phyloP scores from a whole-genome alignment of 2,329 filamentous ascomycete species.

The Colletotrichum sp. region DNA sequence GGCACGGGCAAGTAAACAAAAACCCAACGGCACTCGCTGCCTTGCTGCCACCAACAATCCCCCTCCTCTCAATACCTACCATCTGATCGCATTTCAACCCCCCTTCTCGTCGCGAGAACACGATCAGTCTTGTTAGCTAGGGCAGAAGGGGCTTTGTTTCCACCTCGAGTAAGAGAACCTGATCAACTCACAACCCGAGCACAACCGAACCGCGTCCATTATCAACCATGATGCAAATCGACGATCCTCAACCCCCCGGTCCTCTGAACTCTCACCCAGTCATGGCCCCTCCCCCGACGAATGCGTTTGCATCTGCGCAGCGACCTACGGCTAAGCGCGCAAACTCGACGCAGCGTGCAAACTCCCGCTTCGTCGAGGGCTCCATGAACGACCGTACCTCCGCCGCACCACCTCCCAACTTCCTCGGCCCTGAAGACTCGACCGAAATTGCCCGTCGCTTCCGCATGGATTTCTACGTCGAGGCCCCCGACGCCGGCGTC shows the following conservation, averaged over 20 bases:
- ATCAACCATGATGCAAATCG: conserved; percentile 1
- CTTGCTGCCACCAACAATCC: not conserved
- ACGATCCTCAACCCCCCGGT: conserved; percentile 7
- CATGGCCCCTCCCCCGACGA: not conserved
- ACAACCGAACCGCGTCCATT: not conserved
- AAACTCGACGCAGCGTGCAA: conserved; percentile 18
- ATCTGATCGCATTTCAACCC: not conserved
- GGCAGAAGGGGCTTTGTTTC: not conserved
- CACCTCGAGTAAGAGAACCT: not conserved
- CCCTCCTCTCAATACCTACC: not conserved
- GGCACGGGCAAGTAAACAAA: conserved; percentile 15
- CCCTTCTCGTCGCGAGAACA: not conserved
- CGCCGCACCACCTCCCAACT: conserved; percentile 71
- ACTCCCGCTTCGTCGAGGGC: conserved; percentile 71
- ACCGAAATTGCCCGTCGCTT: conserved; percentile 29
- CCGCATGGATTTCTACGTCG: conserved; percentile 23
- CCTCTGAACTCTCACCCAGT: conserved; percentile 23
- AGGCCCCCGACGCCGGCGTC: conserved; percentile 22
- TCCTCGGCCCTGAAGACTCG: conserved; percentile 53
- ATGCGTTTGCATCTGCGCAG: not conserved
- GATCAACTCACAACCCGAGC: not conserved
- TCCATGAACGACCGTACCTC: conserved; percentile 86
- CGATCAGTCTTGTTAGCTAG: not conserved
- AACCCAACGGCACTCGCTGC: not conserved
- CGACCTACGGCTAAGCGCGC: conserved; percentile 13